A percentile compares a stretch with the other conserved stretches of the same genome.
Evolutionary conservation across 75 land plant genomes (phyloP).

Genomic region (Sequoiadendron giganteum): DNA sequence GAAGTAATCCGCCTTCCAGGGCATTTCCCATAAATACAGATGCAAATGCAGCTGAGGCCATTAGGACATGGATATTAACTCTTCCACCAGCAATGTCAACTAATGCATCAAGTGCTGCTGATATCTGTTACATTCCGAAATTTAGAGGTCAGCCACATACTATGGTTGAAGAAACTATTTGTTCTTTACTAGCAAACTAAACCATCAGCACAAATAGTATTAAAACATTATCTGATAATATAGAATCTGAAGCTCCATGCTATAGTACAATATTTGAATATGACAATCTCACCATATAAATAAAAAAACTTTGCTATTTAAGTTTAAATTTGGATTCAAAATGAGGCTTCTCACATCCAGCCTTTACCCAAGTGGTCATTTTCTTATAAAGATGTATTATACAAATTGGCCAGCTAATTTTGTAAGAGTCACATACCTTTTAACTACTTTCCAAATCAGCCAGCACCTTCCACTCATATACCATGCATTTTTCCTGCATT

Average conservation of each 20-base stretch:
- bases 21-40: conserved; percentile 95
- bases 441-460: not conserved
- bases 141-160: not conserved
- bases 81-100: conserved; percentile 82
- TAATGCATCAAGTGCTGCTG: conserved; percentile 85
- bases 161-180: not conserved
- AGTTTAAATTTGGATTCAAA: not conserved
- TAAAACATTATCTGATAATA: not conserved
- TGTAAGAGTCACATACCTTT: not conserved
- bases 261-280: not conserved
- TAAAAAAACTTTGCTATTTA: not conserved
- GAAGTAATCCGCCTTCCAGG: conserved; percentile 94
- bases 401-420: not conserved
- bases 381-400: not conserved
- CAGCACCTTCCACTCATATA: not conserved
- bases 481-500: not conserved
- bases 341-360: not conserved
- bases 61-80: conserved; percentile 95
- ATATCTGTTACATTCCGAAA: conserved; percentile 54
- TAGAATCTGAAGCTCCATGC: not conserved
- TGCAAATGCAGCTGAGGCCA: conserved; percentile 98
- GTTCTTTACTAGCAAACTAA: not conserved
- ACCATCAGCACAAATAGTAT: not conserved
- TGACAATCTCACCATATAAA: not conserved
- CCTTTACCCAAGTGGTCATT: not conserved